Conservation (phyloP, 2,329 filamentous ascomycete genomes). For the Phialophora expanda region DNA sequence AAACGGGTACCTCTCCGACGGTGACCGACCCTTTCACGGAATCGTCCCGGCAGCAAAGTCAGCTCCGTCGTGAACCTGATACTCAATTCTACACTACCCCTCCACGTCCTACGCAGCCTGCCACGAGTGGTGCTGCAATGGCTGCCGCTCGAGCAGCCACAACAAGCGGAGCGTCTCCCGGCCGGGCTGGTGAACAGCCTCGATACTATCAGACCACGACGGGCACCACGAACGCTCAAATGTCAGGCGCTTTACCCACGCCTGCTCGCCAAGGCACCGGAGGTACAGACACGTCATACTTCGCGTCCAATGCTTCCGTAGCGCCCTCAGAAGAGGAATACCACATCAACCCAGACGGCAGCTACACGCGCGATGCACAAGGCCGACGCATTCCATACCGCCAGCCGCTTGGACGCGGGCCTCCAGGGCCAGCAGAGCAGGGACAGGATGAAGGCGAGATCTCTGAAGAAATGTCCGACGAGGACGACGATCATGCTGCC, state of each 20-base stretch:
- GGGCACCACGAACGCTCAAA: constrained; percentile 21
- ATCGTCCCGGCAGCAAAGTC: constrained; percentile 40
- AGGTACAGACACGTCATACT: constrained; percentile 45
- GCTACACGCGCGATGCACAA: constrained; percentile 65
- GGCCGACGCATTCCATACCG: constrained; percentile 65
- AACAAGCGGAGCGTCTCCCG: constrained; percentile 20
- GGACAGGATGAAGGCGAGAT: constrained; percentile 25
- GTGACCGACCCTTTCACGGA: constrained; percentile 69
- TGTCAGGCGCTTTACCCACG: constrained; percentile 24
- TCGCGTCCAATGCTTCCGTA: constrained; percentile 55
- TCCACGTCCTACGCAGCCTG: constrained; percentile 43
- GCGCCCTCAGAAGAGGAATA: constrained; percentile 73
- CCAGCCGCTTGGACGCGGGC: constrained; percentile 46
- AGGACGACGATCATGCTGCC: constrained; percentile 56
- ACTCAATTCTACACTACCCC: constrained; percentile 42
- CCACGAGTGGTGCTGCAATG: constrained; percentile 41
- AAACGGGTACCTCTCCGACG: constrained; percentile 57
- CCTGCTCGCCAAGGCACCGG: constrained; percentile 32
- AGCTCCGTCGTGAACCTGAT: constrained; percentile 48
- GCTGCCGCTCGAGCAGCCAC: constrained; percentile 39
- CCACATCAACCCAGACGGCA: constrained; percentile 65
- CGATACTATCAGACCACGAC: constrained; percentile 23
- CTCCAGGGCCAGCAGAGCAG: constrained; percentile 14
- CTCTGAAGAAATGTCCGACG: constrained; percentile 43
- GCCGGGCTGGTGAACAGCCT: constrained; percentile 25